Evolutionary conservation across 768 basidiomycete genomes (phyloP), one percentile per base, ranked within the genome.

Genomic region (Termitomyces sp.): DNA sequence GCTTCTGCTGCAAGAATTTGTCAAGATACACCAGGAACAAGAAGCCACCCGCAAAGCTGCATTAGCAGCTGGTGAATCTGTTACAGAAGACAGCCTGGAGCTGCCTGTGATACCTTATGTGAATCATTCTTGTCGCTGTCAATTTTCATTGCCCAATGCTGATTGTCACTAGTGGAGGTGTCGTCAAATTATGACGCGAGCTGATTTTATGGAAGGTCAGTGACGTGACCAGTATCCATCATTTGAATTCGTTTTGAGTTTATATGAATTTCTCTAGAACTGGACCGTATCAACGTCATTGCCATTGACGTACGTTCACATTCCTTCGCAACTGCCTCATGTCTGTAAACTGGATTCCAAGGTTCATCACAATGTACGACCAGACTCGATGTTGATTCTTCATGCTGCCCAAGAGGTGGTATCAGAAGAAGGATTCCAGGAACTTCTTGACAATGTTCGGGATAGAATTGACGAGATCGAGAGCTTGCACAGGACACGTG

Each of bases 401-500:
- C 82, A 82, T 51, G 86, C 89, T 47, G 88, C 88, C 35, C 74
- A 79, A 59, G 76, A 85, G 60, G 84, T 92, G 5, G 83, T 84
- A 17, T 76, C 79, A 22, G 85, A 85, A 66, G 83, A 87, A 45
- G 90, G 82, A 9, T 94, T 95, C 64, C 84, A 93, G 48, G 85
- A 89, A n/a, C 65, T 84, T 35, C 76, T 92, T 17, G 79, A 90
- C 57, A 76, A 74, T 50, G 91, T 92, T 5, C 76, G 88, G 48
- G 81, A 81, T 56, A 77, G 93, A 14, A 83, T 94, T 40, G 88
- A 93, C 67, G 87, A 90, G 68, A 94, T 95, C 63, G 93, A 95
- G 71, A 87, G 85, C 67, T 65, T 93, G 55, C 88, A 89, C 56
- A 77, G 89, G 42, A 91, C 89, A 22, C 72, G 87, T 54, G 88